phyloP scores from a whole-genome alignment of 495 filamentous ascomycete genomes.

The Penicillium argentinense region DNA sequence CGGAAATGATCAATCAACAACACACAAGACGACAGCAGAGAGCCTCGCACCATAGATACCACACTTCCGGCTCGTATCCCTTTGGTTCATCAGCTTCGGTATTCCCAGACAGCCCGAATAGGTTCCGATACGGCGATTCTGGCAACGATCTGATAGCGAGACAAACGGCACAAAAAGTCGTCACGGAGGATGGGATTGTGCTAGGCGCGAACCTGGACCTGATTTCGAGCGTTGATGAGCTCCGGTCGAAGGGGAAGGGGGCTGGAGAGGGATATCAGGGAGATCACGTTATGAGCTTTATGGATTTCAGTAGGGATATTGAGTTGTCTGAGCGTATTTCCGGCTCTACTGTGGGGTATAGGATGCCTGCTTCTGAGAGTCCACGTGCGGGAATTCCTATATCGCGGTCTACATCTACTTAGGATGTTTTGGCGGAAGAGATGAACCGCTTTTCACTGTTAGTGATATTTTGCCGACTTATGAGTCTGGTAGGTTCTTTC shows the following conservation, averaged over 20 bases:
- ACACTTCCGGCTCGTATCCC: too few relatives aligned
- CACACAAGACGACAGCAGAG: conserved; percentile 12
- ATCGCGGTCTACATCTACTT: too few relatives aligned
- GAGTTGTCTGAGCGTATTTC: conserved; percentile 6
- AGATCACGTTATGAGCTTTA: conserved; percentile 40
- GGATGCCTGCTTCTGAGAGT: too few relatives aligned
- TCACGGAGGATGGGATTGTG: conserved; percentile 31
- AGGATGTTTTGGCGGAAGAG: not conserved
- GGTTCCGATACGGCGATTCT: not conserved
- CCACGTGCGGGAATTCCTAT: too few relatives aligned
- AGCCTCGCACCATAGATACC: not conserved
- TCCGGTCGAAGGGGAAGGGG: too few relatives aligned
- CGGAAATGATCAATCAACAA: conserved; percentile 39
- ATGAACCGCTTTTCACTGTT: not conserved
- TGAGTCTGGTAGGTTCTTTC: conserved; percentile 4
- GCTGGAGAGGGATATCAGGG: not conserved
- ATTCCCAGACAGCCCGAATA: too few relatives aligned
- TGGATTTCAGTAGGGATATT: conserved; percentile 22
- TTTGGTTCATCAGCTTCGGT: too few relatives aligned
- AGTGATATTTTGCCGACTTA: conserved; percentile 20
- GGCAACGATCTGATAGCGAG: not conserved
- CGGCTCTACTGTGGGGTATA: too few relatives aligned
- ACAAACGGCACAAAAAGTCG: conserved; percentile 5
- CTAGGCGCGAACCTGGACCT: conserved; percentile 32
- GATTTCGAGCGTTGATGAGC: conserved; percentile 5